phyloP scores from a whole-genome alignment of 768 basidiomycete genomes.

The Leccinum boreale region DNA sequence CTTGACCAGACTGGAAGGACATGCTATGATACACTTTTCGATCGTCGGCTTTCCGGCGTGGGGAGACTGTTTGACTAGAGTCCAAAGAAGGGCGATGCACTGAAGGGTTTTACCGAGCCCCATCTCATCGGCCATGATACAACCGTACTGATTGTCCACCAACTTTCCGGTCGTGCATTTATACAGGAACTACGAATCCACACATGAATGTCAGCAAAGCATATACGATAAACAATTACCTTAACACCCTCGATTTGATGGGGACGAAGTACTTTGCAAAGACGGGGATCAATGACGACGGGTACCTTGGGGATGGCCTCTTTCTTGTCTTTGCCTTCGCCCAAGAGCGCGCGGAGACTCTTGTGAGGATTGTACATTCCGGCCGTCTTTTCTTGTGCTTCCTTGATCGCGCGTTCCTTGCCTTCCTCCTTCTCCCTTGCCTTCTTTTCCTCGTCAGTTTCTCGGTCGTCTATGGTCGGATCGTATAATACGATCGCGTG shows the following conservation, averaged over 20 bases:
- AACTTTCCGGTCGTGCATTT: constrained; percentile 92
- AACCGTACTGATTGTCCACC: constrained; percentile 86
- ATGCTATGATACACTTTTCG: constrained; percentile 97
- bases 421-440: constrained; percentile 73
- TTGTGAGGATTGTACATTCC: constrained; percentile 90
- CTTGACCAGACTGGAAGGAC: constrained; percentile 93
- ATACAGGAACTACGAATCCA: constrained; percentile 76
- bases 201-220: background rate
- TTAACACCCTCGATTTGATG: constrained; percentile 99
- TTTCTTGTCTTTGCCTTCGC: constrained; percentile 68
- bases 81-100: constrained; percentile 95
- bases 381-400: constrained; percentile 64
- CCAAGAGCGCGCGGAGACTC: constrained; percentile 75
- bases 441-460: constrained; percentile 82
- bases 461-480: constrained; percentile 90
- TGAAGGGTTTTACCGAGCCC: constrained; percentile 96
- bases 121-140: constrained; percentile 99
- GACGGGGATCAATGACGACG: constrained; percentile 91
- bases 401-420: constrained; percentile 58
- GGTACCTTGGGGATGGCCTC: constrained; percentile 75
- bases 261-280: constrained; percentile 86
- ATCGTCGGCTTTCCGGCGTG: constrained; percentile 81
- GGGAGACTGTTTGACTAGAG: constrained; percentile 92
- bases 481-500: constrained; percentile 98
- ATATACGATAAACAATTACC: constrained; percentile 41